phyloP scores from a whole-genome alignment of 176 grass and related monocot genomes.

The Lolium rigidum region DNA sequence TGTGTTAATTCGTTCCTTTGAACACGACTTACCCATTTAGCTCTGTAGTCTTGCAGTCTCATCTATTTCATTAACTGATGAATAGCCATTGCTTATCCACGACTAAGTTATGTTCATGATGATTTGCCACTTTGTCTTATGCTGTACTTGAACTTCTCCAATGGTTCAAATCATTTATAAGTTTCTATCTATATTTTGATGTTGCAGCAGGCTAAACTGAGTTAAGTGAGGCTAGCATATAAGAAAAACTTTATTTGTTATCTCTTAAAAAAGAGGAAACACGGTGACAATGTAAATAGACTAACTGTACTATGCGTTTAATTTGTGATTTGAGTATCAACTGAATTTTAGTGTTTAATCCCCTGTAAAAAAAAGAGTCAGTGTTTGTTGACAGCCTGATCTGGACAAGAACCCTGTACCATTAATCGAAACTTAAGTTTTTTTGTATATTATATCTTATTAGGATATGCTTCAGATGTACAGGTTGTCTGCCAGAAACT shows the following conservation, averaged over 20 bases:
- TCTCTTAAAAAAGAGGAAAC: neutral
- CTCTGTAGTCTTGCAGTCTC: neutral
- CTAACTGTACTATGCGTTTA: neutral
- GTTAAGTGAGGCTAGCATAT: neutral
- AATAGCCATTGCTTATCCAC: slow-evolving; percentile 8
- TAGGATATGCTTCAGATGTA: neutral
- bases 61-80: neutral
- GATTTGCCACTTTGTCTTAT: neutral
- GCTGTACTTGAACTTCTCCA: neutral
- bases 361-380: no score
- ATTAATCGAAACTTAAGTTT: slow-evolving; percentile 15
- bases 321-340: neutral
- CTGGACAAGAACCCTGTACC: neutral
- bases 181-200: neutral
- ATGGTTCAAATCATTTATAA: slow-evolving; percentile 8
- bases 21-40: slow-evolving; percentile 23
- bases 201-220: neutral
- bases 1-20: neutral
- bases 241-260: neutral
- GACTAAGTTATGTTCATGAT: slow-evolving; percentile 4
- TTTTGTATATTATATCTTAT: neutral
- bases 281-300: neutral
- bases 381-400: slow-evolving; percentile 2
- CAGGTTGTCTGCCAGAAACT: neutral
- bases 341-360: no score